Percentiles rank a stretch among this genome's conserved stretches.
Evolutionary conservation across 2,329 filamentous ascomycete species (phyloP).

Genomic region (Monosporascus sp.): DNA sequence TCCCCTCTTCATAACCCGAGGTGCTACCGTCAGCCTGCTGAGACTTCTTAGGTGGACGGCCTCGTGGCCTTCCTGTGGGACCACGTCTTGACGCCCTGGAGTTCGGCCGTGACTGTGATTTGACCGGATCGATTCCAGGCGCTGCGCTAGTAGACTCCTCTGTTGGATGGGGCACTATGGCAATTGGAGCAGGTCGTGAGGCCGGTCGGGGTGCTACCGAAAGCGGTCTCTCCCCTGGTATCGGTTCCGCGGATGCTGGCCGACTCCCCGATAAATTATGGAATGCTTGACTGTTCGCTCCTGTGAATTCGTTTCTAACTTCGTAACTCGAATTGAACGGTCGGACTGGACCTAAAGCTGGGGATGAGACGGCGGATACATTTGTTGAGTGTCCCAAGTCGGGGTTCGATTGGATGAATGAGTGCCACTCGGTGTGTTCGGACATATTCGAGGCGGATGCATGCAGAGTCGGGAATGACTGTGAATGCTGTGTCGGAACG

Average conservation of each 20-base stretch:
- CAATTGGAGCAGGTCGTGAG: slow-evolving; percentile 2
- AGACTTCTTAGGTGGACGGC: slow-evolving; percentile 50
- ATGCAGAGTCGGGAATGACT: slow-evolving; percentile 10
- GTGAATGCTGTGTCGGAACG: slow-evolving; percentile 11
- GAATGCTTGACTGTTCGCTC: slow-evolving; percentile 12
- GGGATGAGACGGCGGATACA: slow-evolving; percentile 22
- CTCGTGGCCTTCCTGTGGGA: slow-evolving; percentile 51
- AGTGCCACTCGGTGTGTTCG: slow-evolving; percentile 72
- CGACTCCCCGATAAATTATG: slow-evolving; percentile 16
- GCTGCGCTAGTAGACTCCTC: slow-evolving; percentile 15
- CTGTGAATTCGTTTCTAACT: slow-evolving; percentile 11
- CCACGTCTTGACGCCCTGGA: slow-evolving; percentile 53
- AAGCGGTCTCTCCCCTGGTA: slow-evolving; percentile 9
- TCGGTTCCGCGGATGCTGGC: slow-evolving; percentile 21
- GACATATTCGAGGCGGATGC: slow-evolving; percentile 38
- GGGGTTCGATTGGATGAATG: slow-evolving; percentile 69
- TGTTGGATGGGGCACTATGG: slow-evolving; percentile 9
- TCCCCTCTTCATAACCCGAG: slow-evolving; percentile 66
- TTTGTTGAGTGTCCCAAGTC: slow-evolving; percentile 36
- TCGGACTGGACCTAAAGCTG: slow-evolving; percentile 27
- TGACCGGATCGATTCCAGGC: slow-evolving; percentile 25
- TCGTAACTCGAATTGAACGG: slow-evolving; percentile 21
- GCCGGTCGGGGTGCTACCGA: slow-evolving; percentile 7
- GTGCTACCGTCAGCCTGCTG: slow-evolving; percentile 55
- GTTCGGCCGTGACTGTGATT: slow-evolving; percentile 50